Conservation (phyloP, 805 yeast species). For the Peterozyma xylosa region DNA sequence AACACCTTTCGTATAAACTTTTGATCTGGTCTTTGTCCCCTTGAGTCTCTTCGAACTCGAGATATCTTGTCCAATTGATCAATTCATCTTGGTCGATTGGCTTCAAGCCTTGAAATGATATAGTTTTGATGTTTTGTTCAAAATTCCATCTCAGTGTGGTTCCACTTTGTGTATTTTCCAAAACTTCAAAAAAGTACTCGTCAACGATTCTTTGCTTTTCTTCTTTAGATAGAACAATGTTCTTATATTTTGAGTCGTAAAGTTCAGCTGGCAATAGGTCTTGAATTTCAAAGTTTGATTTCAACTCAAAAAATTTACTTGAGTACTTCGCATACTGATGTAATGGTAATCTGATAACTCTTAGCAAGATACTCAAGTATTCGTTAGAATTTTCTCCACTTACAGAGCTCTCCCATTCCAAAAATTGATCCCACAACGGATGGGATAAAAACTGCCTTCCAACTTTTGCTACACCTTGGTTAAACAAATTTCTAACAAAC, state of each 20-base stretch:
- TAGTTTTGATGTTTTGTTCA: constrained; percentile 58
- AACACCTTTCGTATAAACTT: constrained; percentile 62
- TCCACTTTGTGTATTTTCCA: constrained; percentile 36
- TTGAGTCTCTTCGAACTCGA: constrained; percentile 35
- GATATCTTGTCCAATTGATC: constrained; percentile 54
- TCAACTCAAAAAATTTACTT: constrained; percentile 34
- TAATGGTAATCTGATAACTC: constrained; percentile 54
- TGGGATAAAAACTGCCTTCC: constrained; percentile 77
- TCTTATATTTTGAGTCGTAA: constrained; percentile 1
- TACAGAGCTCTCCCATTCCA: constrained; percentile 47
- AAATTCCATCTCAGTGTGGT: constrained; percentile 62
- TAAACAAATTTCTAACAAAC: constrained; percentile 34
- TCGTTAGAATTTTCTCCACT: constrained; percentile 26
- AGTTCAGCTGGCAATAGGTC: constrained; percentile 21
- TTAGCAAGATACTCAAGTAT: constrained; percentile 32
- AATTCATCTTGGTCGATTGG: constrained; percentile 36
- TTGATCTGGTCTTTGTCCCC: constrained; percentile 24
- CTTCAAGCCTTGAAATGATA: constrained; percentile 41
- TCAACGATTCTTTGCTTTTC: constrained; percentile 36
- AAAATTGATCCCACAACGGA: constrained; percentile 72
- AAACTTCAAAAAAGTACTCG: constrained; percentile 32
- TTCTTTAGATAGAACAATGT: constrained; percentile 22
- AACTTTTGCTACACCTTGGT: constrained; percentile 37
- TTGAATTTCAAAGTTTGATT: constrained; percentile 24
- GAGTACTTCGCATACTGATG: constrained; percentile 83